These are phyloP conservation scores for Xylariaceae sp. DNA, from an alignment of 2,329 filamentous ascomycete species.

Conservation along the genomic window DNA sequence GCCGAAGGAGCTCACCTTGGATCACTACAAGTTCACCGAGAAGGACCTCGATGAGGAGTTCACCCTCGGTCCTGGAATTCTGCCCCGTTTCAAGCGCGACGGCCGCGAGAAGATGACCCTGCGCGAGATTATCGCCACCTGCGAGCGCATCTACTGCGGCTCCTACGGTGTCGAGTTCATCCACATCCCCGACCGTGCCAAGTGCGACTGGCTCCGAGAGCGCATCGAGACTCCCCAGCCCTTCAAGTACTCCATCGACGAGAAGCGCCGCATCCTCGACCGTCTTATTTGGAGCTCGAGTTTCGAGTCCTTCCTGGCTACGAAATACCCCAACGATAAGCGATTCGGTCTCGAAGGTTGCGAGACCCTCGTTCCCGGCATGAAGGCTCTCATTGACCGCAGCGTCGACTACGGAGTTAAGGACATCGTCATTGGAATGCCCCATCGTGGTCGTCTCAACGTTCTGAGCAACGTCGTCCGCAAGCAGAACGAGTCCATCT, in stretches of 20 bases:
- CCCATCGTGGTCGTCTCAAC: constrained; percentile 96
- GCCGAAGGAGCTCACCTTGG: constrained; percentile 87
- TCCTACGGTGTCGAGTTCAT: constrained; percentile 99
- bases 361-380: constrained; percentile 93
- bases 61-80: constrained; percentile 85
- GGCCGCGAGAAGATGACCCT: constrained; percentile 93
- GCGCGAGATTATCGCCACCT: constrained; percentile 86
- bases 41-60: constrained; percentile 92
- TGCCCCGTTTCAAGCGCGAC: constrained; percentile 88
- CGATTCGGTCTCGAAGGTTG: constrained; percentile 97
- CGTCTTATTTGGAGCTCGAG: constrained; percentile 98
- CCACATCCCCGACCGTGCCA: constrained; percentile 93
- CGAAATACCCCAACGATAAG: constrained; percentile 99
- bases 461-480: constrained; percentile 97
- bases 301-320: constrained; percentile 92
- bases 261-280: constrained; percentile 96
- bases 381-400: constrained; percentile 98
- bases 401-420: constrained; percentile 98
- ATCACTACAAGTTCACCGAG: constrained; percentile 93
- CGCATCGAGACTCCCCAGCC: constrained; percentile 89
- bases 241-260: constrained; percentile 96
- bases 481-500: constrained; percentile 99
- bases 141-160: constrained; percentile 94
- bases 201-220: constrained; percentile 97
- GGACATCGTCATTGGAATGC: constrained; percentile 99